Percentiles rank a stretch among this genome's conserved stretches.
phyloP scores from a whole-genome alignment of 805 yeast species.

The Saturnispora dispora region DNA sequence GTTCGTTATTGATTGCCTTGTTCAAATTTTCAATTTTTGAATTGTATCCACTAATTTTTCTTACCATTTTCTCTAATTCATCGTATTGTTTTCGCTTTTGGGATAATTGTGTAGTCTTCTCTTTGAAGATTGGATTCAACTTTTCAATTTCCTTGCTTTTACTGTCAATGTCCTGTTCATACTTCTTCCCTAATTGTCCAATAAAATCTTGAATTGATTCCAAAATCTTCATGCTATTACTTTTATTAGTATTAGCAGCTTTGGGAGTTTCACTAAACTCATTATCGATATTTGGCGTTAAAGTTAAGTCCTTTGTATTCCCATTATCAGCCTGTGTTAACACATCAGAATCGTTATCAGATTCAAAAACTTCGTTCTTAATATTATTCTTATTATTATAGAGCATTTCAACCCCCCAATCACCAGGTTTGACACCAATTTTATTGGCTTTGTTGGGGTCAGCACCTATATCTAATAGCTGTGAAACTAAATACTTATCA shows the following conservation, averaged over 20 bases:
- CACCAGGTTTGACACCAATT: constrained; percentile 78
- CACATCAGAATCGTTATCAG: not conserved
- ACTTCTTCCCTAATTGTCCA: constrained; percentile 45
- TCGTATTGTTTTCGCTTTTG: constrained; percentile 42
- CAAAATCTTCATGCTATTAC: constrained; percentile 32
- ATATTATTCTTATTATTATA: not conserved
- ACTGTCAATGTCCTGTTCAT: constrained; percentile 44
- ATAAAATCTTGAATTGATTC: constrained; percentile 45
- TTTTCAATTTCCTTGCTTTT: constrained; percentile 45
- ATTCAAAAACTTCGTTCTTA: not conserved
- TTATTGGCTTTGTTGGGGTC: constrained; percentile 70
- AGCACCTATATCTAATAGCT: constrained; percentile 81
- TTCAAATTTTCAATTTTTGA: constrained; percentile 50
- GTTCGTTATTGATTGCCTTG: constrained; percentile 57
- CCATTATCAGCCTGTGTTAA: not conserved
- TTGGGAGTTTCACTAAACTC: not conserved
- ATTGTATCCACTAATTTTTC: constrained; percentile 38
- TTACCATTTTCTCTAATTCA: constrained; percentile 37
- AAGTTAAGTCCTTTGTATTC: not conserved
- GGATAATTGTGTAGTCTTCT: constrained; percentile 44
- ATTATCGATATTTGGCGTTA: not conserved
- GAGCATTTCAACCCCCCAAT: constrained; percentile 61
- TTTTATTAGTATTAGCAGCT: not conserved
- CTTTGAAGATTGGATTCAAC: constrained; percentile 48
- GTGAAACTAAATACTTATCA: constrained; percentile 69